Percentiles rank a stretch among this genome's conserved stretches.
These are phyloP conservation scores for Botrytis hyacinthi DNA, from an alignment of 2,329 filamentous ascomycete species.

Conservation along the genomic window DNA sequence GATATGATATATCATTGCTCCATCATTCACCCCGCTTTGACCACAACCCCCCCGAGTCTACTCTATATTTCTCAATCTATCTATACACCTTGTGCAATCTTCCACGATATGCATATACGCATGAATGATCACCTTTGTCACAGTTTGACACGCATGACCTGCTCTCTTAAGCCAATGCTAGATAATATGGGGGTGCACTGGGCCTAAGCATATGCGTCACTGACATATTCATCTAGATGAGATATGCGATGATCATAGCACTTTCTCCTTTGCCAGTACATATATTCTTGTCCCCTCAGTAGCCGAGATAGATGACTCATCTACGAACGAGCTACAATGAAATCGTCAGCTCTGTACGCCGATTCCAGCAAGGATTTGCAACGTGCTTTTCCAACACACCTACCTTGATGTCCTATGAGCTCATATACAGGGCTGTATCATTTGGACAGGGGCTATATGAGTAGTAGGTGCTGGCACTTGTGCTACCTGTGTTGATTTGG, in stretches of 20 bases:
- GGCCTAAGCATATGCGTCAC: no score
- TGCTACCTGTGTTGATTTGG: conserved; percentile 5
- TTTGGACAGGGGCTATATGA: neutral
- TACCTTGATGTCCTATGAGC: neutral
- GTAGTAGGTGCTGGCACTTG: neutral
- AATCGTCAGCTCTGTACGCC: neutral
- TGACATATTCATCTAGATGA: neutral
- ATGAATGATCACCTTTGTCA: neutral
- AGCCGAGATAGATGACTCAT: conserved; percentile 2
- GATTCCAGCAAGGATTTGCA: neutral
- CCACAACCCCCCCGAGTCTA: neutral
- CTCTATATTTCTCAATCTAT: neutral
- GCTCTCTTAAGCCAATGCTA: neutral
- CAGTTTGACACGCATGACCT: neutral
- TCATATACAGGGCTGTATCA: neutral
- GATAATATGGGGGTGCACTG: neutral
- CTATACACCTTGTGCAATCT: neutral
- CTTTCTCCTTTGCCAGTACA: neutral
- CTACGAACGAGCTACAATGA: neutral
- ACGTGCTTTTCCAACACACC: neutral
- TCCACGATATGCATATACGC: neutral
- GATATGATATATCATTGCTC: conserved; percentile 8
- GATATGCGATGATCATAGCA: conserved; percentile 10
- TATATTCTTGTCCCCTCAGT: neutral
- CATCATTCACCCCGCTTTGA: neutral